Percentiles rank a stretch among this genome's conserved stretches.
These are phyloP conservation scores for Blastocystis sp. DNA, from an alignment of 352 stramenopile genomes.

Conservation along the genomic window DNA sequence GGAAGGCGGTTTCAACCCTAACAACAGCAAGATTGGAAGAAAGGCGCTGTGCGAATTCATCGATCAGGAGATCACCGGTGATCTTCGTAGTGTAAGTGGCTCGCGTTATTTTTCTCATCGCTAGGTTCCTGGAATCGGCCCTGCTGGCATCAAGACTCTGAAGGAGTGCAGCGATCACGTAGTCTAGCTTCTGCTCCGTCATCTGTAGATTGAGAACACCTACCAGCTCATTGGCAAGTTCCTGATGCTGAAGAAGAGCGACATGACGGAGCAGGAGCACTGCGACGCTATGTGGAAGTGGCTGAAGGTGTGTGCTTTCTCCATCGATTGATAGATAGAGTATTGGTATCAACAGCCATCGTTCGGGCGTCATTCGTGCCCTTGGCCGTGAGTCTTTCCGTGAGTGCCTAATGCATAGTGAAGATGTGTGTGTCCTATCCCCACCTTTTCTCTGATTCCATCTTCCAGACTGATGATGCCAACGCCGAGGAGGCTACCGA, in stretches of 20 bases:
- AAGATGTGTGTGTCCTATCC: slow-evolving; percentile 30
- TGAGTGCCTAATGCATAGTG: slow-evolving; percentile 14
- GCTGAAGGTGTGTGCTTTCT: slow-evolving; percentile 67
- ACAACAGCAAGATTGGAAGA: slow-evolving; percentile 67
- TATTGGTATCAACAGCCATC: slow-evolving; percentile 19
- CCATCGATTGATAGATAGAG: background rate
- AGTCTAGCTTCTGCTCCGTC: background rate
- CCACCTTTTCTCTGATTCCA: slow-evolving; percentile 13
- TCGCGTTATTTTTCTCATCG: background rate
- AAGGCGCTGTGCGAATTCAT: slow-evolving; percentile 70
- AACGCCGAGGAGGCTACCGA: background rate
- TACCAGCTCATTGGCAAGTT: slow-evolving; percentile 73
- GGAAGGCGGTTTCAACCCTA: slow-evolving; percentile 63
- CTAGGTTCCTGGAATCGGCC: slow-evolving; percentile 69
- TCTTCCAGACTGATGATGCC: background rate
- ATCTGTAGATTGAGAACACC: slow-evolving; percentile 67
- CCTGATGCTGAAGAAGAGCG: slow-evolving; percentile 69
- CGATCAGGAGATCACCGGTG: slow-evolving; percentile 45
- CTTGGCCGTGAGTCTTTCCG: background rate
- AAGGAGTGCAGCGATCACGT: slow-evolving; percentile 55
- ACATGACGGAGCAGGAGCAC: slow-evolving; percentile 71
- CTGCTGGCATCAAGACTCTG: slow-evolving; percentile 67
- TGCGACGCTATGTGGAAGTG: slow-evolving; percentile 72
- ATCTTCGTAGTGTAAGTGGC: slow-evolving; percentile 47
- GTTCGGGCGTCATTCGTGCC: slow-evolving; percentile 32